Conservation (phyloP, 139 green algal genomes). For the Picochlorum sp. region DNA sequence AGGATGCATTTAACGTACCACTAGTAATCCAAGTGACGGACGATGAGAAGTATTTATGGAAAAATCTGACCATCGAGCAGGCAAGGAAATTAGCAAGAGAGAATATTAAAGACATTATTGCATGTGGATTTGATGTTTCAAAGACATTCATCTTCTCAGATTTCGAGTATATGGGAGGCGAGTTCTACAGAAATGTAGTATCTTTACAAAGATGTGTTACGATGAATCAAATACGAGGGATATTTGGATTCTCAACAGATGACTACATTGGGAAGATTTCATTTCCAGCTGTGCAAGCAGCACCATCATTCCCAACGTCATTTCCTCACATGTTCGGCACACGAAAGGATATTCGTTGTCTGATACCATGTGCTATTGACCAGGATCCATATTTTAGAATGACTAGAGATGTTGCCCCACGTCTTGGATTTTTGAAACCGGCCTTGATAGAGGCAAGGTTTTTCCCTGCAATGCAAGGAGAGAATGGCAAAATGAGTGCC, state of each 20-base stretch:
- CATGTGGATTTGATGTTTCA: slow-evolving; percentile 89
- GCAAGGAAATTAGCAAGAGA: slow-evolving; percentile 66
- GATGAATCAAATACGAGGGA: slow-evolving; percentile 86
- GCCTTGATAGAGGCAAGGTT: slow-evolving; percentile 71
- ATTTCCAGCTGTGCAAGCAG: slow-evolving; percentile 91
- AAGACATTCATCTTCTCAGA: slow-evolving; percentile 98
- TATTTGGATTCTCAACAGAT: slow-evolving; percentile 80
- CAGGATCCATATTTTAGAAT: slow-evolving; percentile 94
- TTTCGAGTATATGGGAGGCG: slow-evolving; percentile 89
- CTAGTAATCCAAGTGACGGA: slow-evolving; percentile 99
- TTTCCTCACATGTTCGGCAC: slow-evolving; percentile 96
- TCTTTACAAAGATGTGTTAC: slow-evolving; percentile 77
- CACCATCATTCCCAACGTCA: slow-evolving; percentile 81
- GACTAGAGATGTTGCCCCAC: slow-evolving; percentile 83
- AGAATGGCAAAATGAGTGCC: slow-evolving; percentile 95
- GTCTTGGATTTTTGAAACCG: slow-evolving; percentile 81
- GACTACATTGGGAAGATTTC: slow-evolving; percentile 93
- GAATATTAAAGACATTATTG: slow-evolving; percentile 99
- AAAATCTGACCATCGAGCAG: slow-evolving; percentile 71
- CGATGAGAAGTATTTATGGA: slow-evolving; percentile 94
- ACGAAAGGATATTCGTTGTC: slow-evolving; percentile 77
- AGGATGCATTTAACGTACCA: slow-evolving; percentile 90
- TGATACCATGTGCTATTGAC: slow-evolving; percentile 98
- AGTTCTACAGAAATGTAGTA: slow-evolving; percentile 91
- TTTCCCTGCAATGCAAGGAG: slow-evolving; percentile 85